These are phyloP conservation scores for Pythium utonaiense DNA, from an alignment of 352 stramenopile species.

Conservation along the genomic window DNA sequence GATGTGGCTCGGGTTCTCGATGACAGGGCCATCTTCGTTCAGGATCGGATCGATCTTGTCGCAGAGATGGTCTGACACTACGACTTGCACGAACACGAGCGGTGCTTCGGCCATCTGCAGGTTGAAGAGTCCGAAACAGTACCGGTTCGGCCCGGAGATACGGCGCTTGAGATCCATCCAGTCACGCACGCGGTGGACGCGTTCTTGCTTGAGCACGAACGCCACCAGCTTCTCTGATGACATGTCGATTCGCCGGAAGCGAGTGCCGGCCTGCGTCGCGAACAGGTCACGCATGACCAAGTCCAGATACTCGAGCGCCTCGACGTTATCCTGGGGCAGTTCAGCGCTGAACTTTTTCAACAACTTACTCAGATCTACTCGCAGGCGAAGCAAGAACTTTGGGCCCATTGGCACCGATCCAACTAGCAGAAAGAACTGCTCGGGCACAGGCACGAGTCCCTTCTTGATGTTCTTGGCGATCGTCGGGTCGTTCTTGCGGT, in stretches of 20 bases:
- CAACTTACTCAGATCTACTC: conserved; percentile 55
- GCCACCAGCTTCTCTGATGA: conserved; percentile 57
- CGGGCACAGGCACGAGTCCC: conserved; percentile 70
- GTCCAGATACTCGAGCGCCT: conserved; percentile 77
- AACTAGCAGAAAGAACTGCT: conserved; percentile 78
- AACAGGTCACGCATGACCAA: conserved; percentile 83
- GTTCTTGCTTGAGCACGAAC: conserved; percentile 76
- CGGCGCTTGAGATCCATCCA: conserved; percentile 67
- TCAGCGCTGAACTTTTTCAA: conserved; percentile 46
- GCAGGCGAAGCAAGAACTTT: conserved; percentile 69
- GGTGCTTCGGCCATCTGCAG: conserved; percentile 66
- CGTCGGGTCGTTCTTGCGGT: conserved; percentile 74
- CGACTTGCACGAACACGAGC: conserved; percentile 73
- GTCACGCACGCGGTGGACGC: conserved; percentile 64
- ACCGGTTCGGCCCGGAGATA: conserved; percentile 59
- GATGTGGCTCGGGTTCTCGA: conserved; percentile 60
- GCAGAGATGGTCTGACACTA: conserved; percentile 69
- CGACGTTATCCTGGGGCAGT: conserved; percentile 42
- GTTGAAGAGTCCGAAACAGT: conserved; percentile 84
- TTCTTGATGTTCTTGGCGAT: conserved; percentile 85
- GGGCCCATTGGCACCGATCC: conserved; percentile 65
- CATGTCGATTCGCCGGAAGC: conserved; percentile 76
- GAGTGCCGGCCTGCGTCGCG: conserved; percentile 75
- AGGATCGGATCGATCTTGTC: conserved; percentile 62
- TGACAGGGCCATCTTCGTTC: conserved; percentile 38